A percentile compares a stretch with the other conserved stretches of the same genome.
Evolutionary conservation across 208 protist genomes (phyloP).

Genomic region (Leishmania mexicana): DNA sequence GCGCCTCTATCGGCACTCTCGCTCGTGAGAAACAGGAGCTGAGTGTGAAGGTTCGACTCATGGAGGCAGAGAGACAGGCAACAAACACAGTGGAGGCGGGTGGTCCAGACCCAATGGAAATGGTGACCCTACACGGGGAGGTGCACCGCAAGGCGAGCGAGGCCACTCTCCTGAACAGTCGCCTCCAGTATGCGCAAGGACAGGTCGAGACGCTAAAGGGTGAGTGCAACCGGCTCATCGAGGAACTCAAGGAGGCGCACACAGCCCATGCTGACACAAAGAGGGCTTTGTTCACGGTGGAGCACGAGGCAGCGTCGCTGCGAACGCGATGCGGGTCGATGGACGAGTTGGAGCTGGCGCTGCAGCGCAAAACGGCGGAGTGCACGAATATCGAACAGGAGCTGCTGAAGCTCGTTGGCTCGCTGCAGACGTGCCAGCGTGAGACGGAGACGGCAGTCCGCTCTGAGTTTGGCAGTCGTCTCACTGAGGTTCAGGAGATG

Average conservation of each 20-base stretch:
- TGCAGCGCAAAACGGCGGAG: slow-evolving; percentile 69
- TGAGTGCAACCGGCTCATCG: slow-evolving; percentile 72
- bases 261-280: slow-evolving; percentile 49
- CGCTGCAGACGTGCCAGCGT: slow-evolving; percentile 73
- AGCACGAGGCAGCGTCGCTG: slow-evolving; percentile 63
- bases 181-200: slow-evolving; percentile 59
- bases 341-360: slow-evolving; percentile 53
- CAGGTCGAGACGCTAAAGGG: slow-evolving; percentile 73
- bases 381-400: slow-evolving; percentile 61
- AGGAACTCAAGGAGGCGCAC: slow-evolving; percentile 59
- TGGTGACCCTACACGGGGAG: slow-evolving; percentile 61
- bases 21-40: slow-evolving; percentile 55
- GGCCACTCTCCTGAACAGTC: slow-evolving; percentile 62
- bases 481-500: slow-evolving; percentile 72
- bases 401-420: slow-evolving; percentile 59
- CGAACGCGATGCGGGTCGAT: slow-evolving; percentile 50
- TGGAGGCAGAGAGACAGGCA: slow-evolving; percentile 42
- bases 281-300: slow-evolving; percentile 56
- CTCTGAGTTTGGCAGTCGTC: slow-evolving; percentile 63
- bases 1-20: slow-evolving; percentile 38
- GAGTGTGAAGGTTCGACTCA: slow-evolving; percentile 39
- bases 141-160: slow-evolving; percentile 55
- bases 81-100: neutral
- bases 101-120: slow-evolving; percentile 32
- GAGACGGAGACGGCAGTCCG: slow-evolving; percentile 84